Evolutionary conservation across 192 early-diverging fungal species (phyloP), one percentile per base, ranked within the genome.

Genomic region (Coemansia sp.): DNA sequence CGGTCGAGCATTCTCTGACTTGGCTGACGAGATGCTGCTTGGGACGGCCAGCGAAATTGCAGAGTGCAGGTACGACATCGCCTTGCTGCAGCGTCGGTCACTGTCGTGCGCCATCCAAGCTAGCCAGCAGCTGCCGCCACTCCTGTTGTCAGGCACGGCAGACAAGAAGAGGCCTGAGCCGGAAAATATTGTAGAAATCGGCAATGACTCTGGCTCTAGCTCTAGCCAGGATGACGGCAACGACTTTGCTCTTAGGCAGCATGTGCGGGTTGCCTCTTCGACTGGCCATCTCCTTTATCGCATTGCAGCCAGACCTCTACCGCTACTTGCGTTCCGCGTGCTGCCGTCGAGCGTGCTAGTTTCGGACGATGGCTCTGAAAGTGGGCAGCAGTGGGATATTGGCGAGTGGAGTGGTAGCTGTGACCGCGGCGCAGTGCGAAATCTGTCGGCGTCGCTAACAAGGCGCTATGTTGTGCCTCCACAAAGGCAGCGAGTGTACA

Each of bases 11-110:
- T 74, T 73, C 46, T 64, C 74, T 31, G 81, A 84, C 38, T 53
- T 78, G 36, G 77, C 81, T 0, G 77, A 84, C 36, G 77, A 79
- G 46, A 51, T 79, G 42, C 69, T 84, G 48, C 63, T 84, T 63
- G 81, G 70, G 15, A 78, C 73, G 0, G 81, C 73, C 10, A 63
- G 66, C 44, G 81, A 84, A 55, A 68, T 84, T 6, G 8, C 67
- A 3, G 73, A 75, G 27, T 39, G 61, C 15, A 38, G 50, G 17
- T 70, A 58, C 34, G 74, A 78, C 21, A 79, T 84, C 45, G 81
- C 73, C 12, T 45, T 66, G 23, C 41, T 84, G 60, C 73, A 76
- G 71, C 73, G 77, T 12, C 59, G 68, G 7, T 70, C 81, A 2
- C 62, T 84, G 25, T 73, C 71, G 17, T 84, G 81, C 55, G 62